phyloP scores from a whole-genome alignment of 2,329 filamentous ascomycete species.

The Colletotrichum incanum region DNA sequence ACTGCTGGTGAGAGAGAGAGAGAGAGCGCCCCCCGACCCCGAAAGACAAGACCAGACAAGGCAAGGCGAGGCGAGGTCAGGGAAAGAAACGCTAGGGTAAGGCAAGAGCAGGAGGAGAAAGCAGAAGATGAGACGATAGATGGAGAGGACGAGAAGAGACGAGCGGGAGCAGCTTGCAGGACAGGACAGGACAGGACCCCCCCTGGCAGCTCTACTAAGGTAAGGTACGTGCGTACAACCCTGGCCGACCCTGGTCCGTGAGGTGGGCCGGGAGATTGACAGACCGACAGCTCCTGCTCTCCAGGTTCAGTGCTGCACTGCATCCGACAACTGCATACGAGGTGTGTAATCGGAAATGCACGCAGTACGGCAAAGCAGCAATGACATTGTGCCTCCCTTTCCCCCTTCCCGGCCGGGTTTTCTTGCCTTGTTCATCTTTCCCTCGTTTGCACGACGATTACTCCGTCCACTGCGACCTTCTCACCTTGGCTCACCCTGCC shows the following conservation, averaged over 20 bases:
- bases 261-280: conserved; percentile 39
- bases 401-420: not conserved
- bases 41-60: conserved; percentile 8
- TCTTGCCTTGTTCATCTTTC: not conserved
- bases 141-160: not conserved
- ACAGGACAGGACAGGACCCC: conserved; percentile 2
- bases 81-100: not conserved
- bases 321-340: not conserved
- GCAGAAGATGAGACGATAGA: conserved; percentile 13
- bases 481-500: not conserved
- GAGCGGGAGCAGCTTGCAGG: conserved; percentile 3
- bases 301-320: not conserved
- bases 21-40: not conserved
- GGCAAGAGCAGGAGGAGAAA: conserved; percentile 3
- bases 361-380: not conserved
- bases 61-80: not conserved
- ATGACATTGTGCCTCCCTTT: no score
- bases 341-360: not conserved
- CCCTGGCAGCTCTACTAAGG: conserved; percentile 18
- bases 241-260: conserved; percentile 23
- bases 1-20: conserved; percentile 1
- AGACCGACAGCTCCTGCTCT: conserved; percentile 13
- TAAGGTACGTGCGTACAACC: conserved; percentile 32
- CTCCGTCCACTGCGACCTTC: not conserved
- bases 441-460: not conserved